A percentile compares a stretch with the other conserved stretches of the same genome.
These are phyloP conservation scores for Sphagnum contortum DNA, from an alignment of 225 moss, liverwort and hornwort species.

Conservation along the genomic window DNA sequence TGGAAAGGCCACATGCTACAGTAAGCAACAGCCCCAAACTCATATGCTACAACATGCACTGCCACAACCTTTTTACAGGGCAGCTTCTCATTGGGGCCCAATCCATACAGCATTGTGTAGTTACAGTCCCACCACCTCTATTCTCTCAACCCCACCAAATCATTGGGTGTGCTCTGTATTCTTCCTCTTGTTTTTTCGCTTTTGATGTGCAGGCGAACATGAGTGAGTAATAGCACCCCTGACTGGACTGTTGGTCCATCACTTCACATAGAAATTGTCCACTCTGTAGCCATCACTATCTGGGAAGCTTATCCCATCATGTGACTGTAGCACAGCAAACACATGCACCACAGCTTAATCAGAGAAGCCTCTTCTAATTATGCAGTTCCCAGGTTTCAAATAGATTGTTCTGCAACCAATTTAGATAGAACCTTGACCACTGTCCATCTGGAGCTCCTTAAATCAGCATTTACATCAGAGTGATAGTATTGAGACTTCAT, in stretches of 20 bases:
- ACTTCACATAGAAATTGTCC: conserved; percentile 10
- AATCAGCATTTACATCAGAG: neutral
- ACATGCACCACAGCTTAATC: neutral
- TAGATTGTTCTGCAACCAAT: too few relatives aligned
- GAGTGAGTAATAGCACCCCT: too few relatives aligned
- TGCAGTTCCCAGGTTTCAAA: neutral
- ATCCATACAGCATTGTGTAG: neutral
- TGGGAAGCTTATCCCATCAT: conserved; percentile 3
- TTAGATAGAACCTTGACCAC: too few relatives aligned
- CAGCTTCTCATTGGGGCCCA: neutral
- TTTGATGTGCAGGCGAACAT: neutral
- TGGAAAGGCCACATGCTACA: too few relatives aligned
- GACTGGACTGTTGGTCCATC: neutral
- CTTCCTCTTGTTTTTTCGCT: neutral
- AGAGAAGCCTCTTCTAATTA: neutral
- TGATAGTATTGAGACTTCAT: too few relatives aligned
- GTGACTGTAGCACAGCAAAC: neutral
- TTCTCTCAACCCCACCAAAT: neutral
- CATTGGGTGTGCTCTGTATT: neutral
- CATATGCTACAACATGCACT: conserved; percentile 3
- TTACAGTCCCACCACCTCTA: neutral
- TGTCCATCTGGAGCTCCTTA: neutral
- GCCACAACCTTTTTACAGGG: neutral
- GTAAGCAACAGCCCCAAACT: neutral
- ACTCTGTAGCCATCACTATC: conserved; percentile 5